Conservation (phyloP, 2,329 filamentous ascomycete genomes). For the Aureobasidium uvarum region DNA sequence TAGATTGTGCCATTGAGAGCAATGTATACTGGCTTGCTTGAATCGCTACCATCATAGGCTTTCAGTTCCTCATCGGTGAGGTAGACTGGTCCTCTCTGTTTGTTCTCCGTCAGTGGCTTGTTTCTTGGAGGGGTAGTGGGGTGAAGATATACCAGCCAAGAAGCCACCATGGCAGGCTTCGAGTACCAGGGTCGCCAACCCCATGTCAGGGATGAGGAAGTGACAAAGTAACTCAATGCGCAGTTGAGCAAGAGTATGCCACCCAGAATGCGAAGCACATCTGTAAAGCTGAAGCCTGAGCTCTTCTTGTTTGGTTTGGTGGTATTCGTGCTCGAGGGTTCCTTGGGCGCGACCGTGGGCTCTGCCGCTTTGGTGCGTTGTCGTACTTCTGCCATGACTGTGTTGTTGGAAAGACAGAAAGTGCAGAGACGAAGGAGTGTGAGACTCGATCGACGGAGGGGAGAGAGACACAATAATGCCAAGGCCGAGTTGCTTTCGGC, state of each 20-base stretch:
- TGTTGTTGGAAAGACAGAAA: not conserved
- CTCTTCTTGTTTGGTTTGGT: not conserved
- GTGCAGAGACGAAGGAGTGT: not conserved
- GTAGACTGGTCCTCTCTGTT: conserved; percentile 57
- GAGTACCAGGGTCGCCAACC: conserved; percentile 64
- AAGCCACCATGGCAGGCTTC: conserved; percentile 57
- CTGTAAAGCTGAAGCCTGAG: conserved; percentile 29
- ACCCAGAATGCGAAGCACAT: conserved; percentile 39
- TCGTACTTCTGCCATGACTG: conserved; percentile 20
- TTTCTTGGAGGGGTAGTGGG: not conserved
- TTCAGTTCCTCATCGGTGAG: conserved; percentile 74
- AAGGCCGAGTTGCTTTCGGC: conserved; percentile 25
- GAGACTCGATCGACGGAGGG: not conserved
- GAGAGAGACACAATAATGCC: not conserved
- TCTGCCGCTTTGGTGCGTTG: conserved; percentile 19
- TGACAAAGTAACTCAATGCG: conserved; percentile 43
- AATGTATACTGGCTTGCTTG: conserved; percentile 77
- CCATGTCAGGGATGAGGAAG: conserved; percentile 61
- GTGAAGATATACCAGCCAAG: conserved; percentile 56
- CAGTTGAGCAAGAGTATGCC: conserved; percentile 40
- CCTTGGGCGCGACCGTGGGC: not conserved
- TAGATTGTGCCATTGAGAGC: conserved; percentile 86
- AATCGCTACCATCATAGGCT: conserved; percentile 73
- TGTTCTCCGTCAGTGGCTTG: not conserved
- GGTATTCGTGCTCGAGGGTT: not conserved